A percentile compares a stretch with the other conserved stretches of the same genome.
These are phyloP conservation scores for Xerocomus brunneocitrinus DNA, from an alignment of 768 basidiomycete genomes.

Conservation along the genomic window DNA sequence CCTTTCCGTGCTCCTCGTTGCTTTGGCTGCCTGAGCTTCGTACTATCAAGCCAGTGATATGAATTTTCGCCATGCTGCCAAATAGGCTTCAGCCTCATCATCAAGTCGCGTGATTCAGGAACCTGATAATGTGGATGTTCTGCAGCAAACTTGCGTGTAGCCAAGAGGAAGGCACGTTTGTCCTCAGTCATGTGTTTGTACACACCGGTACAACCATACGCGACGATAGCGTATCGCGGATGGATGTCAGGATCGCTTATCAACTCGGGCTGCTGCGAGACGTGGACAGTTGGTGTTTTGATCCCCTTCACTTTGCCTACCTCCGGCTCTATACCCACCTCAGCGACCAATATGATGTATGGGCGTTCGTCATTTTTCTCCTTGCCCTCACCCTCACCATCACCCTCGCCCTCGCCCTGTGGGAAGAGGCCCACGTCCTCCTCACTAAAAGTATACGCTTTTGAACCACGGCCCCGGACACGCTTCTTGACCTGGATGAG, in stretches of 20 bases:
- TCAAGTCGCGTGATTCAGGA: background rate
- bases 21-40: no score
- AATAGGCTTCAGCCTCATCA: conserved; percentile 33
- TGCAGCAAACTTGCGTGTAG: background rate
- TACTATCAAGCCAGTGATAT: no score
- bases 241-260: background rate
- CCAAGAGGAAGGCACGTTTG: background rate
- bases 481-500: no score
- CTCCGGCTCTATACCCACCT: background rate
- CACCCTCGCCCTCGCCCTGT: background rate
- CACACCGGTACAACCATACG: background rate
- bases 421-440: no score
- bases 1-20: no score
- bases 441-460: no score
- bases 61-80: no score
- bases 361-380: background rate
- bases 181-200: background rate
- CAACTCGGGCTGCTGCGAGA: background rate
- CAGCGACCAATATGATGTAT: background rate
- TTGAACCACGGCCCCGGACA: no score
- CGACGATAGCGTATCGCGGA: background rate
- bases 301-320: background rate
- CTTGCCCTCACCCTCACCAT: background rate
- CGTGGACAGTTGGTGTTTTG: background rate
- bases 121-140: background rate